Evolutionary conservation across 225 moss, liverwort and hornwort species (phyloP).

Genomic region (Rhytidiadelphus loreus): DNA sequence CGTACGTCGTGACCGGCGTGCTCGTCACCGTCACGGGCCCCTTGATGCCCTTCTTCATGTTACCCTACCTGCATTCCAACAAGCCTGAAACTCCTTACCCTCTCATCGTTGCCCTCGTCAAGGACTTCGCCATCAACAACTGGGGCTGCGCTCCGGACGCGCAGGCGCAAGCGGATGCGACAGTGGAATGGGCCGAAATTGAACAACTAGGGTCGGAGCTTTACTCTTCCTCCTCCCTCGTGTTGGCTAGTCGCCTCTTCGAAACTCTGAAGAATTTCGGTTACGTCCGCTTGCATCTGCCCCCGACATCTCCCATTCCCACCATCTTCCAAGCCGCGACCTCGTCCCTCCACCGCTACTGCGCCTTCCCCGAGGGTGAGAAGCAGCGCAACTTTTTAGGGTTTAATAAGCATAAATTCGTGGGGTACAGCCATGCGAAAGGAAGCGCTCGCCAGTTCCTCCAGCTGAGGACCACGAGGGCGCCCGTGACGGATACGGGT

Average conservation of each 20-base stretch:
- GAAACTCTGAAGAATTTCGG: constrained; percentile 16
- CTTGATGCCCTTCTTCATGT: constrained; percentile 43
- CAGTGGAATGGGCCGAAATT: constrained; percentile 36
- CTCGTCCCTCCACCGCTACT: constrained; percentile 1
- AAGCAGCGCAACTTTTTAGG: constrained; percentile 17
- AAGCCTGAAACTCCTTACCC: constrained; percentile 6
- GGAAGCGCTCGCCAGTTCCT: constrained; percentile 45
- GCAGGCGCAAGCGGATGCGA: constrained; percentile 3
- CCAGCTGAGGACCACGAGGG: constrained; percentile 35
- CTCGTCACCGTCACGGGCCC: constrained; percentile 30
- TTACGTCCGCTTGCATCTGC: constrained; percentile 27
- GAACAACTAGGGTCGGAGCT: not conserved
- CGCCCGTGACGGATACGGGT: not conserved
- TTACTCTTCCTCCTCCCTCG: constrained; percentile 4
- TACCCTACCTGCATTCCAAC: constrained; percentile 16
- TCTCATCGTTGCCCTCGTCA: constrained; percentile 3
- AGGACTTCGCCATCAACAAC: constrained; percentile 19
- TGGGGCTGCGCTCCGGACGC: constrained; percentile 20
- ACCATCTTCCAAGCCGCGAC: constrained; percentile 15
- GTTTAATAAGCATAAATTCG: constrained; percentile 17
- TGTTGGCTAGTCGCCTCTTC: constrained; percentile 9
- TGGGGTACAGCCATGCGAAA: constrained; percentile 25
- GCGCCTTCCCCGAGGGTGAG: not conserved
- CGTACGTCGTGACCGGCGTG: constrained; percentile 9
- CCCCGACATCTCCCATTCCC: constrained; percentile 2